Base-by-base conservation (phyloP, 495 filamentous ascomycete genomes). In the Rusavskia elegans region DNA sequence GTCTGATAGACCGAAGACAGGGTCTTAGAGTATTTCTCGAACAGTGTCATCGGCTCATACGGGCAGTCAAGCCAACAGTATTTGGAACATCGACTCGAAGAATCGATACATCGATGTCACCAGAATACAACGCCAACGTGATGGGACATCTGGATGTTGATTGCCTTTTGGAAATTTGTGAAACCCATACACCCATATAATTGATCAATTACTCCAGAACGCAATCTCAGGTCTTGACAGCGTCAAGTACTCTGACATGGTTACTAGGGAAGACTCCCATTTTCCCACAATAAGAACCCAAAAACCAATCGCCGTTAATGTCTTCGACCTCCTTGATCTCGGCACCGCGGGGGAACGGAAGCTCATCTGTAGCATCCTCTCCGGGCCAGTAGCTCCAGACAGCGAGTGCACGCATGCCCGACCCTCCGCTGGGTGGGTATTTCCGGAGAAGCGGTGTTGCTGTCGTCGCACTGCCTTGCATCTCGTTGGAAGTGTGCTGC, bases 261-360 rank as follows among this genome's bases (percentile, higher is more conserved):
- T 72, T 68, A 20, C 80, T 78, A 4, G 87, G 87, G 64, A 94
- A 89, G 55, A 94, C 54, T 0, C 87, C 87, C 53, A 73, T 77
- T 30, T 63, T 66, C 17, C 85, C 86, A 62, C 83, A 82, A 72
- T 93, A 95, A 35, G 72, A 77, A 0, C 89, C 89, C 68, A 79
- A 80, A 51, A 71, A 85, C 87, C 87, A 95, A 64, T 93, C 87
- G 38, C 79, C 85, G 65, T 92, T 94, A 42, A 89, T 77, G 64
- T 85, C 81, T 65, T 85, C 79, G 35, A 79, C 79, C 70, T 95
- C 89, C 3, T 72, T 71, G 11, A 95, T 75, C 65, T 90, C 85
- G 0, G 88, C 87, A 5, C 83, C 81, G 52, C 78, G 82, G 3
- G 89, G 89, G 59, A 95, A 95, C 57, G 77, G 68, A 49, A 95